These are phyloP conservation scores for Saccharum officinarum DNA, from an alignment of 176 grass and related monocot species.

Conservation along the genomic window DNA sequence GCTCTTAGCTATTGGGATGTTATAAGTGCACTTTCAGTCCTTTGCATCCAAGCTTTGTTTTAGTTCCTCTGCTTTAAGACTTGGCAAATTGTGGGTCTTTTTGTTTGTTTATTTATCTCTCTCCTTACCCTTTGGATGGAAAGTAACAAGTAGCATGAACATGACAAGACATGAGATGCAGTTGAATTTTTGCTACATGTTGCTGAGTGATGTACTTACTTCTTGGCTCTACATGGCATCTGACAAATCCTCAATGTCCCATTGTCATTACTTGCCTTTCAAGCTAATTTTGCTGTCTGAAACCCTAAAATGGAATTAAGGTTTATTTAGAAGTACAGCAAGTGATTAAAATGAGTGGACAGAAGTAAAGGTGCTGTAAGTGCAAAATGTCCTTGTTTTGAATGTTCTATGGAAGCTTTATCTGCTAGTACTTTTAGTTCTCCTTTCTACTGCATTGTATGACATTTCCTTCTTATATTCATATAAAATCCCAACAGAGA, in stretches of 20 bases:
- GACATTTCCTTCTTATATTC: not conserved
- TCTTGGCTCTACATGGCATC: not conserved
- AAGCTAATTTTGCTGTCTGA: not conserved
- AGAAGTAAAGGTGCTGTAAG: conserved; percentile 3
- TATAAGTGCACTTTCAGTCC: conserved; percentile 10
- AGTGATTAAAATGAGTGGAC: not conserved
- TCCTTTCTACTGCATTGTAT: not conserved
- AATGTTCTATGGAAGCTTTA: not conserved
- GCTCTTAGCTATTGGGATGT: conserved; percentile 3
- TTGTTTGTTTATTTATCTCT: conserved; percentile 1
- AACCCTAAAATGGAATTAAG: not conserved
- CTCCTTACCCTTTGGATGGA: not conserved
- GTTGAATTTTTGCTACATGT: not conserved
- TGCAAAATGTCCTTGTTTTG: not conserved
- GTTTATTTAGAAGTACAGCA: not conserved
- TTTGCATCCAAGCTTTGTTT: not conserved
- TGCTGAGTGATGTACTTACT: not conserved
- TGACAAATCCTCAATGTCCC: not conserved
- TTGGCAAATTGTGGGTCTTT: not conserved
- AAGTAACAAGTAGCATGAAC: conserved; percentile 1
- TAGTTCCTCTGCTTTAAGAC: not conserved
- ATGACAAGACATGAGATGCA: conserved; percentile 18
- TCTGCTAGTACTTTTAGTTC: conserved; percentile 2
- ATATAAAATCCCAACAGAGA: not conserved
- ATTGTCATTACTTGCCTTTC: not conserved